These are phyloP conservation scores for Colletotrichum sp. DNA, from an alignment of 2,329 filamentous ascomycete genomes.

Conservation along the genomic window DNA sequence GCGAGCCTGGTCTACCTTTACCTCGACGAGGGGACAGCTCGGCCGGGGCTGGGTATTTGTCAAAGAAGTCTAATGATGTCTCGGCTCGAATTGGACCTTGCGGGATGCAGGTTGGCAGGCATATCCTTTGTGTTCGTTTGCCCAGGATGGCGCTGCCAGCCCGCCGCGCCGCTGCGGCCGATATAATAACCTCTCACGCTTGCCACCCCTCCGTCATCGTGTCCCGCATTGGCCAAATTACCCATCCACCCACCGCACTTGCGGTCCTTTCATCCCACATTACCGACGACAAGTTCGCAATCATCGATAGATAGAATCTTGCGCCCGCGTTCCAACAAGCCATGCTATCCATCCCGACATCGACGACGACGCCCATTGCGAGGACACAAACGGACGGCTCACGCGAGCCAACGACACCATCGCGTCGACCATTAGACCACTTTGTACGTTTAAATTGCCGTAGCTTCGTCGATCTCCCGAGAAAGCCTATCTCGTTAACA, in stretches of 20 bases:
- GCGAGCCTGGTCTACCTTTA: not conserved
- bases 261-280: not conserved
- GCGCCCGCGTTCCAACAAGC: not conserved
- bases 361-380: not conserved
- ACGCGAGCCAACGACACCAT: not conserved
- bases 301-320: not conserved
- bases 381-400: not conserved
- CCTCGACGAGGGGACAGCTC: not conserved
- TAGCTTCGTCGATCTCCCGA: slow-evolving; percentile 16
- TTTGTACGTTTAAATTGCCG: slow-evolving; percentile 15
- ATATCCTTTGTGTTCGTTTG: slow-evolving; percentile 18
- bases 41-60: slow-evolving; percentile 20
- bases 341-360: slow-evolving; percentile 1
- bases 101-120: slow-evolving; percentile 11
- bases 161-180: not conserved
- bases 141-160: slow-evolving; percentile 10
- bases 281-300: not conserved
- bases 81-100: slow-evolving; percentile 6
- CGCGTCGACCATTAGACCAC: not conserved
- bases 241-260: not conserved
- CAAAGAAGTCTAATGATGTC: slow-evolving; percentile 22
- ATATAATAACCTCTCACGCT: slow-evolving; percentile 20
- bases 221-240: slow-evolving; percentile 5
- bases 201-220: not conserved
- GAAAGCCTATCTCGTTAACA: not conserved